Percentiles rank a stretch among this genome's conserved stretches.
These are phyloP conservation scores for Phoma herbarum DNA, from an alignment of 2,329 filamentous ascomycete genomes.

Conservation along the genomic window DNA sequence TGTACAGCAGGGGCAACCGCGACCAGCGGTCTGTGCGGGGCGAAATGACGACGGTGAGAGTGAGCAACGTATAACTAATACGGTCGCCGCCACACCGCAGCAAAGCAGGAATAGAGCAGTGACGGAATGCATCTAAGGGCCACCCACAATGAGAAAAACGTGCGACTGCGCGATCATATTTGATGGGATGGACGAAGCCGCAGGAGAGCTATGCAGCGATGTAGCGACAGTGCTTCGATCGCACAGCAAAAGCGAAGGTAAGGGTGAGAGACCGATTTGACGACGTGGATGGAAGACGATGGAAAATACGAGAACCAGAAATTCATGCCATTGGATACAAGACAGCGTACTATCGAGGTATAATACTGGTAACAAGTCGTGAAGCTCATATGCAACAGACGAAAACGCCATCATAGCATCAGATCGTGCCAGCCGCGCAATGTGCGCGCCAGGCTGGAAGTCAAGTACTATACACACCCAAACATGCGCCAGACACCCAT, in stretches of 20 bases:
- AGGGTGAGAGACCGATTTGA: not conserved
- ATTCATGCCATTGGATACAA: slow-evolving; percentile 7
- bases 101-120: not conserved
- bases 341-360: slow-evolving; percentile 21
- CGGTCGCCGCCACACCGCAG: not conserved
- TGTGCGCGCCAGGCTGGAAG: not conserved
- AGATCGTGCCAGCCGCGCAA: slow-evolving; percentile 4
- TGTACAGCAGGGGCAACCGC: not conserved
- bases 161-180: not conserved
- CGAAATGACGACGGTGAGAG: slow-evolving; percentile 9
- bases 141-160: not conserved
- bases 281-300: not conserved
- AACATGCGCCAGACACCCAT: slow-evolving; percentile 16
- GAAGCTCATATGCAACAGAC: slow-evolving; percentile 18
- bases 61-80: slow-evolving; percentile 1
- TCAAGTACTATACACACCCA: slow-evolving; percentile 13
- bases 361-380: slow-evolving; percentile 21
- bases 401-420: slow-evolving; percentile 15
- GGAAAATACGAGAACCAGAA: not conserved
- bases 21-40: slow-evolving; percentile 12
- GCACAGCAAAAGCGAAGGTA: not conserved
- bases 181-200: not conserved
- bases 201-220: not conserved
- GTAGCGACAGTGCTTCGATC: not conserved
- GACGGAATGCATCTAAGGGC: not conserved